phyloP scores from a whole-genome alignment of 2,329 filamentous ascomycete genomes.

The Aspergillus chevalieri region DNA sequence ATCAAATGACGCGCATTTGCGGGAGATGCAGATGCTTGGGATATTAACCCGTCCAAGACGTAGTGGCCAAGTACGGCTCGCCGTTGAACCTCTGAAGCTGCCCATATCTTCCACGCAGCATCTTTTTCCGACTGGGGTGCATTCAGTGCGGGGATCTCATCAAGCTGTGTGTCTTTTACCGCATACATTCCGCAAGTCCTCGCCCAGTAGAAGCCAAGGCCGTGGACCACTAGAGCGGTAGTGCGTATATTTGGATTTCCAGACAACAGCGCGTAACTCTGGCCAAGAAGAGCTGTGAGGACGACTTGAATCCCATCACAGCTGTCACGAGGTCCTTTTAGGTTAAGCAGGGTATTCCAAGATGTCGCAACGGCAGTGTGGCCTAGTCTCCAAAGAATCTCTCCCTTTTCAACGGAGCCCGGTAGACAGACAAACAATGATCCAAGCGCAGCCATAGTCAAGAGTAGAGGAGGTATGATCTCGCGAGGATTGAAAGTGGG shows the following conservation, averaged over 20 bases:
- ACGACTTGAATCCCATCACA: conserved; percentile 15
- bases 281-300: conserved; percentile 11
- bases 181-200: conserved; percentile 14
- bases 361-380: conserved; percentile 16
- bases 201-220: conserved; percentile 17
- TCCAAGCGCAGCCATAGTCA: conserved; percentile 15
- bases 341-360: conserved; percentile 12
- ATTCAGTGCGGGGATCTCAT: conserved; percentile 1
- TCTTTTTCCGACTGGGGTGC: conserved; percentile 4
- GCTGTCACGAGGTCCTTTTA: conserved; percentile 10
- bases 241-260: conserved; percentile 10
- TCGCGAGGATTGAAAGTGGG: conserved; percentile 9
- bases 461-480: conserved; percentile 11
- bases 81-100: conserved; percentile 11
- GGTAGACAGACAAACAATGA: conserved; percentile 13
- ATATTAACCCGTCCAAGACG: conserved; percentile 16
- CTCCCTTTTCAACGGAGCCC: conserved; percentile 10
- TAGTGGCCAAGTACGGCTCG: conserved; percentile 15
- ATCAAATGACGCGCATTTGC: conserved; percentile 15
- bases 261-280: conserved; percentile 13
- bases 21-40: conserved; percentile 15
- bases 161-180: not conserved
- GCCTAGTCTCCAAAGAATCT: conserved; percentile 16
- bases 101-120: conserved; percentile 13
- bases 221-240: conserved; percentile 13